Percentiles rank a stretch among this genome's conserved stretches.
These are phyloP conservation scores for Psilocybe sp. DNA, from an alignment of 768 basidiomycete genomes.

Conservation along the genomic window DNA sequence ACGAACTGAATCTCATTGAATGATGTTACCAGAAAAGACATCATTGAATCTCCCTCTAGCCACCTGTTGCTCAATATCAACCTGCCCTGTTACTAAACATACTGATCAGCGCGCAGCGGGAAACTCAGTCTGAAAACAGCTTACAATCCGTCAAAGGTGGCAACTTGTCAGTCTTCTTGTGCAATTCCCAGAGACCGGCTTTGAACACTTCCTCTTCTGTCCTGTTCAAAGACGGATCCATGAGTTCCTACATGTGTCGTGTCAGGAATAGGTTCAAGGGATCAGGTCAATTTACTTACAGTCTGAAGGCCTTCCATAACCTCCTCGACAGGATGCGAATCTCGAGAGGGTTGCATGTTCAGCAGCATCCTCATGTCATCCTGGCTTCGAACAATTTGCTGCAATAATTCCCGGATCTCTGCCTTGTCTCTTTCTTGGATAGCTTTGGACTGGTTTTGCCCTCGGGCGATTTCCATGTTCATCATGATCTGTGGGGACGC, in stretches of 20 bases:
- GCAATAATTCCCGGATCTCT: conserved; percentile 32
- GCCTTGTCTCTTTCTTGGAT: conserved; percentile 31
- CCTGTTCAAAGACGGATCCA: conserved; percentile 28
- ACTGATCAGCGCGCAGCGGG: neutral
- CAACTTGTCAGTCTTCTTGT: conserved; percentile 33
- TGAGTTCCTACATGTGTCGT: conserved; percentile 27
- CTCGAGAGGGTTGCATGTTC: conserved; percentile 24
- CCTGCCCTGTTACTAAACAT: conserved; percentile 38
- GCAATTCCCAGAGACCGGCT: conserved; percentile 36
- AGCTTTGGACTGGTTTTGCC: conserved; percentile 23
- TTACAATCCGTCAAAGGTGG: conserved; percentile 42
- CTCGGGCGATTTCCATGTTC: conserved; percentile 26
- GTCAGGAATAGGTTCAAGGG: neutral
- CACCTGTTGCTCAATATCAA: conserved; percentile 28
- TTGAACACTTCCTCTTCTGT: conserved; percentile 29
- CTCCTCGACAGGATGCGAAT: conserved; percentile 30
- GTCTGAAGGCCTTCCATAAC: conserved; percentile 42
- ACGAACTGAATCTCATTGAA: no score
- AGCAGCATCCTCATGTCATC: conserved; percentile 34
- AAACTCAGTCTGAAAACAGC: conserved; percentile 11
- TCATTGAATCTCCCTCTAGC: conserved; percentile 35
- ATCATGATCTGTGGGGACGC: conserved; percentile 14
- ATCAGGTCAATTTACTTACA: conserved; percentile 17
- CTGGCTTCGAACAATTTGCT: conserved; percentile 27
- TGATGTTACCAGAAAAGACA: no score